Conservation (phyloP, 1,139 yeast genomes). For the Saccharomycopsis crataegensis region DNA sequence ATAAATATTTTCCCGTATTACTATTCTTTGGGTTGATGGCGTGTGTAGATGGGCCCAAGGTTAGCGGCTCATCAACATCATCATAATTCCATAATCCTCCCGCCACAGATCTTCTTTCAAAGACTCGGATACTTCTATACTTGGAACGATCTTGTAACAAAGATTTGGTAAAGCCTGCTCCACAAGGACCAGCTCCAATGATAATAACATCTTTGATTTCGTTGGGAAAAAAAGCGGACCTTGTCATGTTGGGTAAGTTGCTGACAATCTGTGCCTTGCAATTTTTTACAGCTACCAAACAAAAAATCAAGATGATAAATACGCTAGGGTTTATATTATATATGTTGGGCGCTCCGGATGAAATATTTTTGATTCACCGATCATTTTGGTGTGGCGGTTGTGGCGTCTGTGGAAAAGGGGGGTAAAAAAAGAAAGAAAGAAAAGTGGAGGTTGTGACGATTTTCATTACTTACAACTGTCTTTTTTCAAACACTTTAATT, state of each 20-base stretch:
- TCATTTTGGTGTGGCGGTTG: too few species aligned
- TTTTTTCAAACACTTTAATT: too few species aligned
- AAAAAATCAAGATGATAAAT: too few species aligned
- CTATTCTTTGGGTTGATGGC: neutral
- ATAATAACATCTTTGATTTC: constrained; percentile 36
- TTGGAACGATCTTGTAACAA: constrained; percentile 35
- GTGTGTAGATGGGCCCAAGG: neutral
- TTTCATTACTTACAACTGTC: too few species aligned
- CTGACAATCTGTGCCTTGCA: too few species aligned
- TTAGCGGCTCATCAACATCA: neutral
- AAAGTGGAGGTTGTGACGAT: too few species aligned
- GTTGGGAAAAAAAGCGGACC: neutral
- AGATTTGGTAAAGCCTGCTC: constrained; percentile 51
- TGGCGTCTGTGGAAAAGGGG: too few species aligned
- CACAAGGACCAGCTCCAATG: constrained; percentile 67
- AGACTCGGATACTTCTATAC: constrained; percentile 40
- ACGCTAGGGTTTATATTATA: too few species aligned
- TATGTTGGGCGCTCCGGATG: too few species aligned
- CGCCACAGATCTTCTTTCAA: constrained; percentile 40
- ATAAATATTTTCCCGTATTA: constrained; percentile 20
- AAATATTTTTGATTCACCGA: too few species aligned
- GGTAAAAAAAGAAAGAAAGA: too few species aligned
- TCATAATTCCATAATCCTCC: constrained; percentile 52
- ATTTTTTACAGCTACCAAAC: too few species aligned
- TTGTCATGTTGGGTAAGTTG: neutral